These are phyloP conservation scores for Mrakiaceae sp. DNA, from an alignment of 1,284 basidiomycete genomes.

Conservation along the genomic window DNA sequence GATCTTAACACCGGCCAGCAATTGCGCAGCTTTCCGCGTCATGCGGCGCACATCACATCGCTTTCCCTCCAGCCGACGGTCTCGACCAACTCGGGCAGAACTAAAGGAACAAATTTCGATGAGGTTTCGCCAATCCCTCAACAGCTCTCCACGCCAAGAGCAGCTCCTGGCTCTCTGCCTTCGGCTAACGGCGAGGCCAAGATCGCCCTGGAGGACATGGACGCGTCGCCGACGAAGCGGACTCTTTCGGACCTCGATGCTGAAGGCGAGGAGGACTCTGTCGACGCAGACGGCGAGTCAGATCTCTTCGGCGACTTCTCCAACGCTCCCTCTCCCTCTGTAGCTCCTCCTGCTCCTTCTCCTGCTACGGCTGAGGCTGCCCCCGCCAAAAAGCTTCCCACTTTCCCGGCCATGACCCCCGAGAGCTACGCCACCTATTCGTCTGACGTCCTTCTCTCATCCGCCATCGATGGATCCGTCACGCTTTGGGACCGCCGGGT, in stretches of 20 bases:
- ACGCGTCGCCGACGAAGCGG: neutral
- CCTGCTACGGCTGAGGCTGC: slow-evolving; percentile 15
- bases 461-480: slow-evolving; percentile 83
- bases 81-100: neutral
- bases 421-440: slow-evolving; percentile 56
- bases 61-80: slow-evolving; percentile 65
- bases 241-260: slow-evolving; percentile 15
- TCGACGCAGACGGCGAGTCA: slow-evolving; percentile 26
- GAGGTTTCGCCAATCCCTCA: too few species aligned
- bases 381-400: neutral
- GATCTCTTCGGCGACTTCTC: neutral
- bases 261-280: slow-evolving; percentile 22
- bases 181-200: neutral
- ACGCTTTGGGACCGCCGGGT: slow-evolving; percentile 81
- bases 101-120: neutral
- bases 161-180: neutral
- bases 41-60: slow-evolving; percentile 76
- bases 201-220: neutral
- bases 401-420: slow-evolving; percentile 44
- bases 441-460: slow-evolving; percentile 74
- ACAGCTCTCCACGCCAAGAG: neutral
- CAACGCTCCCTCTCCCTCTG: neutral
- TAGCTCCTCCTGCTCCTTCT: slow-evolving; percentile 20
- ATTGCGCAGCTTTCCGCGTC: slow-evolving; percentile 65
- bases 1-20: slow-evolving; percentile 84